Percentiles rank a stretch among this genome's conserved stretches.
These are phyloP conservation scores for Calocera viscosa DNA, from an alignment of 768 basidiomycete genomes.

Conservation along the genomic window DNA sequence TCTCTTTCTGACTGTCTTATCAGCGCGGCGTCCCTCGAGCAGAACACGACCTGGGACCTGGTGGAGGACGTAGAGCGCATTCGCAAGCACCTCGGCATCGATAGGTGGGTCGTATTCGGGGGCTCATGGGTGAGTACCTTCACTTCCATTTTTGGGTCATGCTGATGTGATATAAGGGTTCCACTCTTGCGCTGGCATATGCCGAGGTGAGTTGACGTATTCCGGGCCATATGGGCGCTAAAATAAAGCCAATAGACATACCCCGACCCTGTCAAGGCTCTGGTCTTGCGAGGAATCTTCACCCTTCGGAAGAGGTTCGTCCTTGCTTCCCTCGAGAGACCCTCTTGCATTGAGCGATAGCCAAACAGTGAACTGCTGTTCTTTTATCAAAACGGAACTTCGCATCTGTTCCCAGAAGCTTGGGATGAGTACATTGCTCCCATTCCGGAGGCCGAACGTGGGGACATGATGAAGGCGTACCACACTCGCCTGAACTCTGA, in stretches of 20 bases:
- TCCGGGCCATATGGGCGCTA: neutral
- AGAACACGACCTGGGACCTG: conserved; percentile 91
- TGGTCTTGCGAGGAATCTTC: conserved; percentile 78
- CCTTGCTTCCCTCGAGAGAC: neutral
- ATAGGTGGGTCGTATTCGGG: conserved; percentile 91
- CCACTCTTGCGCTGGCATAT: conserved; percentile 74
- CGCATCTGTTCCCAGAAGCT: conserved; percentile 75
- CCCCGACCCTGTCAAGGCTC: conserved; percentile 63
- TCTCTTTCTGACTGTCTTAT: conserved; percentile 5
- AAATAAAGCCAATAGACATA: conserved; percentile 40
- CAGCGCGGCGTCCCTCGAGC: conserved; percentile 60
- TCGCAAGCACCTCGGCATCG: conserved; percentile 58
- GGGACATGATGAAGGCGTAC: conserved; percentile 73
- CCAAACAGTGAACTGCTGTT: conserved; percentile 58
- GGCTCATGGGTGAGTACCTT: conserved; percentile 66
- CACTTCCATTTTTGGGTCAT: conserved; percentile 2
- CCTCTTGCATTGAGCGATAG: too few species aligned
- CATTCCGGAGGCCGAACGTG: conserved; percentile 68
- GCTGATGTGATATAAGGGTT: conserved; percentile 38
- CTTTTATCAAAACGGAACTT: conserved; percentile 83
- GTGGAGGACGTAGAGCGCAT: conserved; percentile 81
- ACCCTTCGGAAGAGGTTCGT: conserved; percentile 62
- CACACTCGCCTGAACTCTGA: conserved; percentile 61
- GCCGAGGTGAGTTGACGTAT: conserved; percentile 45
- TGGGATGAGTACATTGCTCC: conserved; percentile 76